Evolutionary conservation across 2,329 filamentous ascomycete genomes (phyloP), one percentile per base, ranked within the genome.

Genomic region (Ceratocystis cacaofunesta): DNA sequence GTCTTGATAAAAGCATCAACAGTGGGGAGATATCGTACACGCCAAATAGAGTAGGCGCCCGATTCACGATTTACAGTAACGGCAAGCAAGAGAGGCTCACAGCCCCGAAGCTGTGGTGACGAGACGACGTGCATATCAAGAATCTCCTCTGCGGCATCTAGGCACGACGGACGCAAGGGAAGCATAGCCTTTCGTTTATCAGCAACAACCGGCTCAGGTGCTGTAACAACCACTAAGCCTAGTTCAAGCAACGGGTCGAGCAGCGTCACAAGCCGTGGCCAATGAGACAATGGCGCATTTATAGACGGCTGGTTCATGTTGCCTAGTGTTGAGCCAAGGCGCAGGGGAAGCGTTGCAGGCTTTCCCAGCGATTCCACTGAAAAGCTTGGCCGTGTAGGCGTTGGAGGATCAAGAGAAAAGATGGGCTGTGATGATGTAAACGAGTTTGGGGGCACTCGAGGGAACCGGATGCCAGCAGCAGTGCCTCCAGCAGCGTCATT

Each of bases 241-340:
- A 96, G 80, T 70, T 96, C 92, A 2, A 89, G 82, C 66, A 96
- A 78, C 1, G 92, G 92, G 71, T 95, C 90, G 2, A 88, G 91
- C 61, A 99, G 79, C 30, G 88, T 90, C 69, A 95, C 92, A 0
- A 96, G 77, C 36, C 90, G 81, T 0, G 89, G 88, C 77, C 88
- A 85, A 62, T 85, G 84, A 1, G 82, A 80, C 69, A 82, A 81
- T 32, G 75, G 77, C 48, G 78, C 78, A 50, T 82, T 77, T 64
- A 80, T 70, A 2, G 81, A 79, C 1, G 78, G 73, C 36, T 85
- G 81, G 78, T 82, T 85, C 71, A 83, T 76, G 64, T 80, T 80
- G 66, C 84, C 83, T 64, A 85, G 69, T 0, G 82, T 83, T 22
- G 78, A 78, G 60, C 77, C 79, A 15, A 81, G 75, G 65, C 76